These are phyloP conservation scores for Cryomyces antarcticus DNA, from an alignment of 495 filamentous ascomycete genomes.

Conservation along the genomic window DNA sequence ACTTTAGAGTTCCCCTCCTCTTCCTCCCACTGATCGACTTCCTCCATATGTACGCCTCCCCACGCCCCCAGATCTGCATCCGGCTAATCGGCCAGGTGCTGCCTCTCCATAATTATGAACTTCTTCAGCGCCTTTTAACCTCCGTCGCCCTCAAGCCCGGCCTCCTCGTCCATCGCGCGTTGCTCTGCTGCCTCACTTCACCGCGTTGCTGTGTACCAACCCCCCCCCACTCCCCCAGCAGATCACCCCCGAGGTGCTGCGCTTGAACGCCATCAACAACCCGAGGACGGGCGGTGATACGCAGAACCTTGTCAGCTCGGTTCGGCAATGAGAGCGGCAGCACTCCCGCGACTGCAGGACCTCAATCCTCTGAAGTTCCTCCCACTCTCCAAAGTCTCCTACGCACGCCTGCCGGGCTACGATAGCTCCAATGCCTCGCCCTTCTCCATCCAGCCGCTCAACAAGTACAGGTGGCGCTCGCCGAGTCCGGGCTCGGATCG, in stretches of 20 bases:
- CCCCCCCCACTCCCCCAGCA: background rate
- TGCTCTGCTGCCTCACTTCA: background rate
- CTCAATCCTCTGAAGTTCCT: conserved; percentile 8
- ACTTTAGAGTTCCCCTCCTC: too few species aligned
- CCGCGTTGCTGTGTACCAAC: background rate
- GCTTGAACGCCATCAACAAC: background rate
- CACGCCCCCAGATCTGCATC: too few species aligned
- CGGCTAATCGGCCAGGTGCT: too few species aligned
- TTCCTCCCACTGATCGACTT: too few species aligned
- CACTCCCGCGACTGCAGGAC: conserved; percentile 5
- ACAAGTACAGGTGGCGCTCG: conserved; percentile 12
- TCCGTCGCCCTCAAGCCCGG: too few species aligned
- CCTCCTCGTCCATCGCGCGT: too few species aligned
- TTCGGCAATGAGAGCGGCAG: too few species aligned
- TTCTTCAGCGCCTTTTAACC: too few species aligned
- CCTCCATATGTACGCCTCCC: too few species aligned
- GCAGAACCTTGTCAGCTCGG: too few species aligned
- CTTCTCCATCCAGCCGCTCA: conserved; percentile 7
- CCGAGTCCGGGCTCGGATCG: conserved; percentile 7
- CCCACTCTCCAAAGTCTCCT: conserved; percentile 10
- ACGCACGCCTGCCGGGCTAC: conserved; percentile 16
- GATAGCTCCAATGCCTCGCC: conserved; percentile 15
- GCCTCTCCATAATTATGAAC: too few species aligned
- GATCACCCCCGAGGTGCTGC: background rate
- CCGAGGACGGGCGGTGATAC: background rate